phyloP scores from a whole-genome alignment of 176 grass and related monocot species.

The Eleusine coracana region DNA sequence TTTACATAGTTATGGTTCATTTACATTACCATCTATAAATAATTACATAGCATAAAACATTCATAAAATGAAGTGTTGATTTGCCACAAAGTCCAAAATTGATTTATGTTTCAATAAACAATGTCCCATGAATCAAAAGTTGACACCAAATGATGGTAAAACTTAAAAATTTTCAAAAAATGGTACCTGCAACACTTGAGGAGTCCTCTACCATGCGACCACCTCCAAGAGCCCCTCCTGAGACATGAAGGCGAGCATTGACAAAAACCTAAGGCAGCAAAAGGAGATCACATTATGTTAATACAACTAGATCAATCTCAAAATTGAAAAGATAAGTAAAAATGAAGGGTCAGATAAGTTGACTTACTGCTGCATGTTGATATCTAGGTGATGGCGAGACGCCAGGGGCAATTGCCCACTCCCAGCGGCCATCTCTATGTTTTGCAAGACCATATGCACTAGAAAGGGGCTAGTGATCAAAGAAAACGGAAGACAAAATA shows the following conservation, averaged over 20 bases:
- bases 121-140: not conserved
- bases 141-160: slow-evolving; percentile 7
- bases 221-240: slow-evolving; percentile 98
- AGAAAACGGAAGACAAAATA: not conserved
- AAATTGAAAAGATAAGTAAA: slow-evolving; percentile 35
- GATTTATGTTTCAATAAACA: not conserved
- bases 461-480: slow-evolving; percentile 67
- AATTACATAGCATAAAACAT: no score
- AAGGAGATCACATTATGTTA: slow-evolving; percentile 38
- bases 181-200: slow-evolving; percentile 89
- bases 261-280: slow-evolving; percentile 80
- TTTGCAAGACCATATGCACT: slow-evolving; percentile 98
- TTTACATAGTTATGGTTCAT: no score
- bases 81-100: not conserved
- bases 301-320: slow-evolving; percentile 9
- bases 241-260: slow-evolving; percentile 99
- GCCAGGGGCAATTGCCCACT: slow-evolving; percentile 99
- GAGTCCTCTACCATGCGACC: slow-evolving; percentile 98
- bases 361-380: slow-evolving; percentile 92
- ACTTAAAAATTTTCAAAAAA: slow-evolving; percentile 9
- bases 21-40: no score
- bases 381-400: slow-evolving; percentile 98
- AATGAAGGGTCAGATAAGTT: slow-evolving; percentile 23
- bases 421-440: slow-evolving; percentile 99
- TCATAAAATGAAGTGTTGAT: not conserved